phyloP scores from a whole-genome alignment of 495 filamentous ascomycete species.

The Xylaria castorea region DNA sequence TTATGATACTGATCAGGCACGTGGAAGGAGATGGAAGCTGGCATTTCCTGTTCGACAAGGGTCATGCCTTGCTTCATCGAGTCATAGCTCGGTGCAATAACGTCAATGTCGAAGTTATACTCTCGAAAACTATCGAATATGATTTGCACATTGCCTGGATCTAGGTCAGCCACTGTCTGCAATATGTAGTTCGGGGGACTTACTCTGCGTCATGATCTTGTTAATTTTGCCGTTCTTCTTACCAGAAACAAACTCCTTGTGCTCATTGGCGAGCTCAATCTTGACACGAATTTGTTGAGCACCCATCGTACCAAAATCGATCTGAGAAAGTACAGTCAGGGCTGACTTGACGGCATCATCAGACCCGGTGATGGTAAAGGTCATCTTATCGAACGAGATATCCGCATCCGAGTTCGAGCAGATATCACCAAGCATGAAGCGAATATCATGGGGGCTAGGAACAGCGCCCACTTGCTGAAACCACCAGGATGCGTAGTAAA shows the following conservation, averaged over 20 bases:
- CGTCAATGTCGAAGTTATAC: slow-evolving; percentile 99
- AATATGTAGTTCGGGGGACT: slow-evolving; percentile 29
- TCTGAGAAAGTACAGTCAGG: slow-evolving; percentile 88
- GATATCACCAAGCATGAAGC: slow-evolving; percentile 91
- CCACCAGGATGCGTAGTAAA: slow-evolving; percentile 97
- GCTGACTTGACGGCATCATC: slow-evolving; percentile 95
- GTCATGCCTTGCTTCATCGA: slow-evolving; percentile 89
- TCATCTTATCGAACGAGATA: slow-evolving; percentile 89
- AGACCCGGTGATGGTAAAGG: slow-evolving; percentile 91
- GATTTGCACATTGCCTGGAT: slow-evolving; percentile 87
- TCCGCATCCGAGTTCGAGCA: slow-evolving; percentile 95
- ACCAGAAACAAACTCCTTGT: slow-evolving; percentile 98
- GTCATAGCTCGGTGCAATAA: slow-evolving; percentile 88
- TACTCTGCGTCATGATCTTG: slow-evolving; percentile 99
- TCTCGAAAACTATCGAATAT: slow-evolving; percentile 99
- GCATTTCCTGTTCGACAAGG: slow-evolving; percentile 98
- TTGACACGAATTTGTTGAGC: slow-evolving; percentile 95
- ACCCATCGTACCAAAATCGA: slow-evolving; percentile 84
- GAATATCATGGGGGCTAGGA: slow-evolving; percentile 77
- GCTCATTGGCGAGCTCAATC: slow-evolving; percentile 98
- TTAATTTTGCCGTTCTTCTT: slow-evolving; percentile 99
- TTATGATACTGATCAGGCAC: slow-evolving; percentile 99
- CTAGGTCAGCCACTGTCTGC: slow-evolving; percentile 20
- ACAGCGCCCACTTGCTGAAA: slow-evolving; percentile 77
- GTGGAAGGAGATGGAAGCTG: slow-evolving; percentile 97